Base-by-base conservation (phyloP, 2,329 filamentous ascomycete species). In the Geosmithia flava region DNA sequence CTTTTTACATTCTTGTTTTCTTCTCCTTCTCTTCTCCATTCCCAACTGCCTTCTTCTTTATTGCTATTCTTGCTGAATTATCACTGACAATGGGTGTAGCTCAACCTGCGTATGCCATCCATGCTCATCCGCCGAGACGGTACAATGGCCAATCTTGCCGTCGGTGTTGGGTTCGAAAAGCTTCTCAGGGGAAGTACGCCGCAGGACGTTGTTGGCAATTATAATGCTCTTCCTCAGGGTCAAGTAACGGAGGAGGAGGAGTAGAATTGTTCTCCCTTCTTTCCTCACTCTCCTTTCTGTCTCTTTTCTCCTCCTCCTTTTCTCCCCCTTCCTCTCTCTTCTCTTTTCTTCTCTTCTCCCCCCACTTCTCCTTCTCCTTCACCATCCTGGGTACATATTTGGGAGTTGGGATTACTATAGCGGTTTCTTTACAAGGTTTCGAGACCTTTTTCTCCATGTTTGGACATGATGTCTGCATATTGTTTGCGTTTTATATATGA, bases 121-220 rank as follows among this genome's bases (percentile, higher is more conserved):
- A 81, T 81, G 78, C 67, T 80, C 51, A 80, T 82, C 58, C 70
- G 68, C 27, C 64, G 71, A 37, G 76, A 80, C 54, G 67, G 67
- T 4, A 59, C 76, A 10, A 66, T 75, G 63, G 65, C 68, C 2
- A 64, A 62, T 45, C 69, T 68, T 48, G 63, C 66, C 6, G 58
- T 63, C 46, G 62, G 63, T 7, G 61, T 68, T 46, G 66, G 71
- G 54, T 69, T 72, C 50, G 64, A 70, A 53, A 70, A 68, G 58
- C 55, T 72, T 29, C 57, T 72, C n/a, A 68, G 69, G 3, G 33
- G 42, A 13, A 45, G 42, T 33, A 48, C 39, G 16, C 19, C 46
- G 4, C 10, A 19, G 8, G 42, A 20, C 5, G 27, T 23, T 6
- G 27, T 23, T 6, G 33, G 33, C 33, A 27, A 8, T 27, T 27